phyloP scores from a whole-genome alignment of 805 yeast species.

The Kodamaea restingae region DNA sequence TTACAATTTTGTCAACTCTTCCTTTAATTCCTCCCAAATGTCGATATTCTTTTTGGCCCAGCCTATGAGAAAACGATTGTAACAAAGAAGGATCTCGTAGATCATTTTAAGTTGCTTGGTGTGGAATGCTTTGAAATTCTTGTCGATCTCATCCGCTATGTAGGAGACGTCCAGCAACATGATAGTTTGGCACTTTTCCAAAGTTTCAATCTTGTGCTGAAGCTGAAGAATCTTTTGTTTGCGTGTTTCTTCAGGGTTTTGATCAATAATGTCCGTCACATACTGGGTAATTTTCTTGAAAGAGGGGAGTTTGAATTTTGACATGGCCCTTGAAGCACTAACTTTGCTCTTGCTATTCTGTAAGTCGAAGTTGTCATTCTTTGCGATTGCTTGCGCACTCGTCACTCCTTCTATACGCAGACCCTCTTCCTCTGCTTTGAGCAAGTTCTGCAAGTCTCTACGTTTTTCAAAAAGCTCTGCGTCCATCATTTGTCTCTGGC shows the following conservation, averaged over 20 bases:
- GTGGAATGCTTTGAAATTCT: slow-evolving; percentile 48
- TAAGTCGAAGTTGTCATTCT: slow-evolving; percentile 20
- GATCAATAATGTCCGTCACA: slow-evolving; percentile 56
- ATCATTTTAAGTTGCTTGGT: slow-evolving; percentile 48
- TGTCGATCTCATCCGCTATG: slow-evolving; percentile 42
- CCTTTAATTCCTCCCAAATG: slow-evolving; percentile 61
- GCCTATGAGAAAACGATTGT: slow-evolving; percentile 51
- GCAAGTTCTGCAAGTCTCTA: slow-evolving; percentile 27
- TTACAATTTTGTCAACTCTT: slow-evolving; percentile 29
- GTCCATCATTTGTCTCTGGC: slow-evolving; percentile 31
- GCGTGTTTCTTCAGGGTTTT: slow-evolving; percentile 62
- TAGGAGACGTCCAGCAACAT: slow-evolving; percentile 39
- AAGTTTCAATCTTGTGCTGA: slow-evolving; percentile 47
- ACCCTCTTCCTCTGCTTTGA: slow-evolving; percentile 29
- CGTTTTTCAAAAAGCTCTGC: slow-evolving; percentile 30
- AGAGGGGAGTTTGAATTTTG: slow-evolving; percentile 43
- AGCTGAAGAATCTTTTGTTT: slow-evolving; percentile 48
- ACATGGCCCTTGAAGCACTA: slow-evolving; percentile 16
- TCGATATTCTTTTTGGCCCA: slow-evolving; percentile 70
- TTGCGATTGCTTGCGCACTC: slow-evolving; percentile 19
- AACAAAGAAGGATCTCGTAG: slow-evolving; percentile 48
- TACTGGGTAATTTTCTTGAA: slow-evolving; percentile 48
- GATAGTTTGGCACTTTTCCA: slow-evolving; percentile 48
- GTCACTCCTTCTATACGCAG: slow-evolving; percentile 22
- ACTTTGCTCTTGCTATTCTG: slow-evolving; percentile 6